phyloP scores from a whole-genome alignment of 306 rosid species.

The Prunus kanzakura region DNA sequence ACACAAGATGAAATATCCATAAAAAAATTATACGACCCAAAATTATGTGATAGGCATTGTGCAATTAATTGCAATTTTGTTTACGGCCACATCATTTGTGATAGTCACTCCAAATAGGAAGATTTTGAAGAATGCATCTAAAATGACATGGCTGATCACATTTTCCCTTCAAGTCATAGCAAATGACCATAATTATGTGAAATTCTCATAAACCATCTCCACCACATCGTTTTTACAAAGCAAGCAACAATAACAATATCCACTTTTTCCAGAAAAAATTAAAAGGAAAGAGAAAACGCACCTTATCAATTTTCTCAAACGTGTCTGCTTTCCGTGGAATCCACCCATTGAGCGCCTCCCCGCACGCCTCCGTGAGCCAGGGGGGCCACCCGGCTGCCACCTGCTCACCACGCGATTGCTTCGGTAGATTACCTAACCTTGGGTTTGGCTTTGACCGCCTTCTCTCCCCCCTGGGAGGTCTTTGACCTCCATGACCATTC shows the following conservation, averaged over 20 bases:
- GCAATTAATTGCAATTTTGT: conserved; percentile 8
- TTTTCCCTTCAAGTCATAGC: conserved; percentile 14
- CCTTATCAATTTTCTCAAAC: conserved; percentile 93
- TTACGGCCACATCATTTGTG: conserved; percentile 15
- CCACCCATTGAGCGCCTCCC: conserved; percentile 91
- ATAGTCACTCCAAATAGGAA: conserved; percentile 15
- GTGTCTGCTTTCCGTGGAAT: conserved; percentile 88
- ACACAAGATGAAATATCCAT: conserved; percentile 1
- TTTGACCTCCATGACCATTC: conserved; percentile 42
- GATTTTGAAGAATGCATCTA: conserved; percentile 4
- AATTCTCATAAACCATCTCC: neutral
- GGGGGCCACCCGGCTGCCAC: conserved; percentile 88
- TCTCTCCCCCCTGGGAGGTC: conserved; percentile 45
- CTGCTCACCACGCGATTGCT: conserved; percentile 71
- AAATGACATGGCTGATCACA: conserved; percentile 19
- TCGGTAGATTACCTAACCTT: conserved; percentile 60
- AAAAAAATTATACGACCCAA: conserved; percentile 5
- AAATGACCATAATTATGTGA: neutral
- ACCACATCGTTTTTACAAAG: neutral
- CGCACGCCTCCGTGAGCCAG: conserved; percentile 89
- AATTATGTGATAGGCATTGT: conserved; percentile 1
- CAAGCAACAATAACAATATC: neutral
- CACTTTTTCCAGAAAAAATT: neutral
- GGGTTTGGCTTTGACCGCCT: conserved; percentile 68
- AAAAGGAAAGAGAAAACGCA: conserved; percentile 5